phyloP scores from a whole-genome alignment of 2,329 filamentous ascomycete genomes.

The Neonectria sp. region DNA sequence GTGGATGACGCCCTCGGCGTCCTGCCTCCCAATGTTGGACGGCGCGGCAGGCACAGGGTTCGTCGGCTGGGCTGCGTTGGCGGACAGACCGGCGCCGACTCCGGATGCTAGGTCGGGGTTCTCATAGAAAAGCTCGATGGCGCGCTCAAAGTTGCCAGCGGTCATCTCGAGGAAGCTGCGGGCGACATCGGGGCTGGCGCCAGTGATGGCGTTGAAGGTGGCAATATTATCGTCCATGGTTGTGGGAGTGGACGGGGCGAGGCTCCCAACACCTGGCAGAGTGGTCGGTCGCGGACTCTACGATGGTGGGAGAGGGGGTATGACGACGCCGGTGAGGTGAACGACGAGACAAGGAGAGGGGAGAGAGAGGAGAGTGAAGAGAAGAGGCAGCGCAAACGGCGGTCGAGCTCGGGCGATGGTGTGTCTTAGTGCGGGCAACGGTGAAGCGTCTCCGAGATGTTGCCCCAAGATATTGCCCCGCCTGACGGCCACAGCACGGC shows the following conservation, averaged over 20 bases:
- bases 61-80: constrained; percentile 33
- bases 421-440: constrained; percentile 16
- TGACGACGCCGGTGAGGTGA: constrained; percentile 2
- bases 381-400: constrained; percentile 18
- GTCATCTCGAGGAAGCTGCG: constrained; percentile 87
- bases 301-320: background rate
- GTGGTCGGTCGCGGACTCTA: constrained; percentile 4
- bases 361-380: background rate
- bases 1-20: constrained; percentile 68
- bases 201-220: constrained; percentile 87
- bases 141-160: constrained; percentile 87
- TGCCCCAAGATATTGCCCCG: constrained; percentile 28
- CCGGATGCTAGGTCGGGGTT: constrained; percentile 78
- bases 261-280: constrained; percentile 18
- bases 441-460: constrained; percentile 21
- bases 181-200: constrained; percentile 80
- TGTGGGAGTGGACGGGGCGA: constrained; percentile 7
- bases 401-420: constrained; percentile 21
- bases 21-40: constrained; percentile 51
- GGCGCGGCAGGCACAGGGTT: constrained; percentile 50
- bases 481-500: constrained; percentile 6
- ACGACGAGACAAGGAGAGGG: background rate
- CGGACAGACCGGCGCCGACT: constrained; percentile 52
- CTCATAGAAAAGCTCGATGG: constrained; percentile 91
- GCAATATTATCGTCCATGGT: constrained; percentile 81